Base-by-base conservation (phyloP, 768 basidiomycete species). In the Hebeloma cylindrosporum region DNA sequence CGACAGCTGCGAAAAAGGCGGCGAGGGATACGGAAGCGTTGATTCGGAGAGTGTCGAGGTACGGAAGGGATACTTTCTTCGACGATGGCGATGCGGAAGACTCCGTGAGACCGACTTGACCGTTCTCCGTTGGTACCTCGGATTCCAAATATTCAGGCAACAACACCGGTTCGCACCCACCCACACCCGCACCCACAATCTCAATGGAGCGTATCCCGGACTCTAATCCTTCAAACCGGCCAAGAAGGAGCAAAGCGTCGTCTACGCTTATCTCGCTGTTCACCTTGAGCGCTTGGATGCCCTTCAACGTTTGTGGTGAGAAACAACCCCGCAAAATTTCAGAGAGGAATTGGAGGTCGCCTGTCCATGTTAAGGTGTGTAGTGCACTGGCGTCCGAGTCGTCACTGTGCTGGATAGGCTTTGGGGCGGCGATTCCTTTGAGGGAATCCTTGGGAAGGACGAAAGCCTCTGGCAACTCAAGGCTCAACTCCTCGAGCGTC, bases 241-340 rank as follows among this genome's bases (percentile, higher is more conserved):
- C 11, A 16, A 40, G 38, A 25, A 40, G 23, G 21, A 40, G 38
- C 13, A n/a, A 13, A 11, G 38, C 38, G 27, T 40, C 22, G 23
- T 40, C 38, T 9, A 40, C 16, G 38, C 38, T 40, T 11, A 40
- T 13, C 22, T 40, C 22, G 10, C 20, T 21, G 38, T 40, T 40
- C 4, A 40, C 26, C 3, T 23, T 18, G 22, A 40, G 22, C 8
- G 17, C 27, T 25, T 40, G 20, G 21, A 40, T 25, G 17, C 16
- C 16, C 29, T 30, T 30, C 11, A 16, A 11, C 4, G 21, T 13
- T 17, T 10, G 26, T 13, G 38, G 27, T 23, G 22, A 2, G 9
- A 40, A 13, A 25, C 23, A 17, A 27, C 22, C 29, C n/a, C n/a
- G 33, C 5, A 35, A 18, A 16, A 35, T 18, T 35, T 35, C 22